Conservation (phyloP, 495 filamentous ascomycete genomes). For the Aspergillus wentii region DNA sequence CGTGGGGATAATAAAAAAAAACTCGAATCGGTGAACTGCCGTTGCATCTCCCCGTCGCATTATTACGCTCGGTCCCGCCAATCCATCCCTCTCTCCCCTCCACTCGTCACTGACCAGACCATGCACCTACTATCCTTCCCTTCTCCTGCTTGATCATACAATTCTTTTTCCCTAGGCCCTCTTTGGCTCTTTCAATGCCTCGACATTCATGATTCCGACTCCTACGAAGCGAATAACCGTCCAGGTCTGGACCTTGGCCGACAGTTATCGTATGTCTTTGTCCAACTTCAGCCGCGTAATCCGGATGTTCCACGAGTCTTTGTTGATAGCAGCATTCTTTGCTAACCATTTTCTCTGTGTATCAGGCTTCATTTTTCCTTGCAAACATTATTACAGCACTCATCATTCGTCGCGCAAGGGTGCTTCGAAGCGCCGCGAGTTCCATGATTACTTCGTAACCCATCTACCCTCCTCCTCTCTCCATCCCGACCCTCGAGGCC, state of each 20-base stretch:
- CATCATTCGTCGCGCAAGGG: slow-evolving; percentile 11
- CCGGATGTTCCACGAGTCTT: too few relatives aligned
- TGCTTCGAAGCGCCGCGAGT: slow-evolving; percentile 47
- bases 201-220: slow-evolving; percentile 41
- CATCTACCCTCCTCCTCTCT: slow-evolving; percentile 90
- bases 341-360: slow-evolving; percentile 1
- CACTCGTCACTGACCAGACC: slow-evolving; percentile 3
- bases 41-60: slow-evolving; percentile 9
- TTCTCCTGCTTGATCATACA: background rate
- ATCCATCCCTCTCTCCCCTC: slow-evolving; percentile 8
- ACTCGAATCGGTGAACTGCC: slow-evolving; percentile 9
- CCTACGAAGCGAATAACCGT: slow-evolving; percentile 39
- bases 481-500: slow-evolving; percentile 77
- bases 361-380: slow-evolving; percentile 20
- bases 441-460: slow-evolving; percentile 96
- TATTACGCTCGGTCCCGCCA: slow-evolving; percentile 10
- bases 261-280: slow-evolving; percentile 30
- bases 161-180: slow-evolving; percentile 14
- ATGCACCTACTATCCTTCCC: slow-evolving; percentile 4
- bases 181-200: slow-evolving; percentile 18
- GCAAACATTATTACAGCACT: slow-evolving; percentile 11
- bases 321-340: background rate
- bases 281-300: too few relatives aligned
- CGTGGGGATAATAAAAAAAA: too few relatives aligned
- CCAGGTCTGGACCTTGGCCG: slow-evolving; percentile 33